These are phyloP conservation scores for Globisporangium paroecandrum DNA, from an alignment of 352 stramenopile genomes.

Conservation along the genomic window DNA sequence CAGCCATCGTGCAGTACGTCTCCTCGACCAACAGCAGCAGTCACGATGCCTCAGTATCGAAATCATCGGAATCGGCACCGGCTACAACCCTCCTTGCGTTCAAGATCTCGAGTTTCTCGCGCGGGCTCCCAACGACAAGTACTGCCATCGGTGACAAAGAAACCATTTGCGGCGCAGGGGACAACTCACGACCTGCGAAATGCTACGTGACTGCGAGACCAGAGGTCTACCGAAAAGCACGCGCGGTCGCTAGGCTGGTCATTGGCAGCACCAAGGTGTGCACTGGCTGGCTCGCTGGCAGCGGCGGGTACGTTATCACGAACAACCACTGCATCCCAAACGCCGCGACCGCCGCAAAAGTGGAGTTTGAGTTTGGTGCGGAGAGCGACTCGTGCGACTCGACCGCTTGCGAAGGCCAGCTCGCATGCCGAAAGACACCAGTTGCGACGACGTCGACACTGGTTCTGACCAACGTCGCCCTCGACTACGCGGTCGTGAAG, in stretches of 20 bases:
- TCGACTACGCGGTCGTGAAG: slow-evolving; percentile 51
- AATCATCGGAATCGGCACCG: no score
- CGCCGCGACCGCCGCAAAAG: slow-evolving; percentile 18
- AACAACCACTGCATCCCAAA: slow-evolving; percentile 44
- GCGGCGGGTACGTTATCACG: slow-evolving; percentile 40
- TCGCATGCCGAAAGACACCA: slow-evolving; percentile 17
- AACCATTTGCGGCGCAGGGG: background rate
- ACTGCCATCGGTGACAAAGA: background rate
- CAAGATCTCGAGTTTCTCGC: background rate
- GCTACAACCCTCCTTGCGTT: background rate
- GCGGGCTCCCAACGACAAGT: background rate
- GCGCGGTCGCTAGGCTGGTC: slow-evolving; percentile 33
- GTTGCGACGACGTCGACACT: slow-evolving; percentile 28
- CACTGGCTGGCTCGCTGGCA: slow-evolving; percentile 44
- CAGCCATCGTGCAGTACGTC: background rate
- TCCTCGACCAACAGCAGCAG: background rate
- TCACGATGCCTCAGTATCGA: background rate
- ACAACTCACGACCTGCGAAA: background rate
- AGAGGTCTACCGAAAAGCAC: slow-evolving; percentile 21
- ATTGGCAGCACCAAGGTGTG: slow-evolving; percentile 27
- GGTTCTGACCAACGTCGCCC: slow-evolving; percentile 16
- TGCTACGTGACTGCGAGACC: background rate
- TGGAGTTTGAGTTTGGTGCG: slow-evolving; percentile 35
- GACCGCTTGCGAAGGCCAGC: slow-evolving; percentile 23
- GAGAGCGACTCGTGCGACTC: slow-evolving; percentile 28